Base-by-base conservation (phyloP, 2,329 filamentous ascomycete species). In the Pezicula neosporulosa region DNA sequence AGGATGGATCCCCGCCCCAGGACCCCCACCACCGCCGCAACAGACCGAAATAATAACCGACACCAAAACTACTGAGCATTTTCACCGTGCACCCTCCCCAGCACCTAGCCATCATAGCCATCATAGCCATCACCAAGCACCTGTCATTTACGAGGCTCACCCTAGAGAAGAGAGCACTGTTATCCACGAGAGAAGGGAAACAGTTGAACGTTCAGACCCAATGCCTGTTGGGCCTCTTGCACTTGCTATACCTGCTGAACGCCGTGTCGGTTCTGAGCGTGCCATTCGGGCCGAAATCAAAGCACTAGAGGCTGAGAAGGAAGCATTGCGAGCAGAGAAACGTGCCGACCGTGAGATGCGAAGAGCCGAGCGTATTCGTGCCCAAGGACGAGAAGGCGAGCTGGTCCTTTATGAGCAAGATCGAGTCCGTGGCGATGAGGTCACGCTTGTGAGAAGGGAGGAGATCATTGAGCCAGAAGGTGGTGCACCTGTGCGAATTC, bases 241-340 rank as follows among this genome's bases (percentile, higher is more conserved):
- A 2, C 60, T 77, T 12, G 64, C 69, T 1, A 62, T 71, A 6
- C 68, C 75, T 36, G 59, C 65, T 38, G 64, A 68, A 15, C 42
- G 73, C 66, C 51, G 57, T 15, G 30, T 51, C 16, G 67, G 67
- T 5, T 62, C 63, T 21, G 65, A 65, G 47, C 77, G 82, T 16
- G 85, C 90, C 9, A 85, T 94, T 58, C 80, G 83, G 45, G 77
- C 83, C 30, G 88, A 94, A 64, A 90, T 92, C 52, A 80, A 79
- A 12, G 79, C 80, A 1, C 75, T 93, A 1, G 88, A 93, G 70
- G 78, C 77, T 6, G 85, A 90, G 68, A 77, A 77, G 39, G 75
- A 77, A 54, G 73, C 77, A 24, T 69, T 85, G 42, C 77, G 77
- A 51, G 72, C 81, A 16, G 82, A 86, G 66, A 75, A 80, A 42